These are phyloP conservation scores for Cyberlindnera euphorbiiphila DNA, from an alignment of 805 yeast species.

Conservation along the genomic window DNA sequence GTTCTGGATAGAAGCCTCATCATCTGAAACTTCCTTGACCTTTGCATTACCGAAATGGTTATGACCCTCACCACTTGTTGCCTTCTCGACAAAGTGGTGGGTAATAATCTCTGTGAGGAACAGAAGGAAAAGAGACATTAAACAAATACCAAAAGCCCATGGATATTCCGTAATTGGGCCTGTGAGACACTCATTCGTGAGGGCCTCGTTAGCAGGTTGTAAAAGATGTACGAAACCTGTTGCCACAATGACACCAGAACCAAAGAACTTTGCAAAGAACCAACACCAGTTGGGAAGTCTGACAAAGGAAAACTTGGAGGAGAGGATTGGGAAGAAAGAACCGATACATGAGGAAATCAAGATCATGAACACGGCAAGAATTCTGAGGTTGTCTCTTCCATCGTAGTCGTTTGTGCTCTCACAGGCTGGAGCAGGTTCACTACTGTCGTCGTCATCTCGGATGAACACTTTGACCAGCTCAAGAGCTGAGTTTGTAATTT, in stretches of 20 bases:
- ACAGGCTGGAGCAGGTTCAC: constrained; percentile 32
- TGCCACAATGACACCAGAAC: constrained; percentile 80
- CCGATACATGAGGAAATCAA: constrained; percentile 56
- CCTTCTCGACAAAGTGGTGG: constrained; percentile 38
- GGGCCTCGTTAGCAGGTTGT: constrained; percentile 61
- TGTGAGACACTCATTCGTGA: constrained; percentile 57
- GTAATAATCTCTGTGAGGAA: constrained; percentile 48
- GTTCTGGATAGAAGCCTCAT: constrained; percentile 7
- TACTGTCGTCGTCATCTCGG: constrained; percentile 24
- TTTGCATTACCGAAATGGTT: constrained; percentile 48
- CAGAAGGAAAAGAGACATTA: constrained; percentile 41
- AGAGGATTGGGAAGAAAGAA: constrained; percentile 56
- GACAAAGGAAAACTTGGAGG: constrained; percentile 55
- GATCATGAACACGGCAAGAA: constrained; percentile 61
- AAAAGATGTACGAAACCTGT: constrained; percentile 77
- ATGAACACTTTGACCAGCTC: constrained; percentile 14
- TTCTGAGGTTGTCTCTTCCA: constrained; percentile 41
- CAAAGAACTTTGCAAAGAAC: constrained; percentile 69
- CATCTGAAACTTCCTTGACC: constrained; percentile 20
- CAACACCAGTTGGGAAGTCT: constrained; percentile 59
- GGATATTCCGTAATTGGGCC: constrained; percentile 52
- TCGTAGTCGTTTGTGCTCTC: constrained; percentile 40
- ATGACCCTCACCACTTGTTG: constrained; percentile 34
- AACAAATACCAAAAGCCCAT: constrained; percentile 53
- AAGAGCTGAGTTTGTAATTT: constrained; percentile 5